These are phyloP conservation scores for Corchorus olitorius DNA, from an alignment of 345 rosid species.

Conservation along the genomic window DNA sequence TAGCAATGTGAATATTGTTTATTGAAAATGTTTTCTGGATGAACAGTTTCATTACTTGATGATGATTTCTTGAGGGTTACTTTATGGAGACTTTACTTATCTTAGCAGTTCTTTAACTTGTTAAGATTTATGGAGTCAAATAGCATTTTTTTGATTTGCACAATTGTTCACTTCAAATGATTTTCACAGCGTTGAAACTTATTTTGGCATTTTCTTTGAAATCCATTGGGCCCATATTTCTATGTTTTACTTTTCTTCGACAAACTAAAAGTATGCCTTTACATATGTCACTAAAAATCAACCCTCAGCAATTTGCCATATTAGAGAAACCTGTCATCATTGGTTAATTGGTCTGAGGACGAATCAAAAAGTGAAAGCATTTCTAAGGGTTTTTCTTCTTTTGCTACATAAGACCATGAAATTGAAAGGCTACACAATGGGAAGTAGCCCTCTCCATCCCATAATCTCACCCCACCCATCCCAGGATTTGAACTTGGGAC, in stretches of 20 bases:
- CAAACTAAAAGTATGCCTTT: too few species aligned
- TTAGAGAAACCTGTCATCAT: not conserved
- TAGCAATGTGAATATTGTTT: not conserved
- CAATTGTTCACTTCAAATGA: not conserved
- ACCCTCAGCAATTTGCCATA: not conserved
- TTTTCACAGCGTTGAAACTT: not conserved
- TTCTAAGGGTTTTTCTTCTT: too few species aligned
- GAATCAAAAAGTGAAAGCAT: not conserved
- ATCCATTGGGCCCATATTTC: not conserved
- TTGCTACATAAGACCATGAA: too few species aligned
- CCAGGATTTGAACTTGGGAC: too few species aligned
- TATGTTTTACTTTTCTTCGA: not conserved
- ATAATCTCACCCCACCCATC: too few species aligned
- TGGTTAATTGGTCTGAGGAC: conserved; percentile 8
- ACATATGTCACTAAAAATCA: not conserved
- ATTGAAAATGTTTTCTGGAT: not conserved
- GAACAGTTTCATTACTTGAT: not conserved
- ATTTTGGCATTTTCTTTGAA: not conserved
- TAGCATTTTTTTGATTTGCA: not conserved
- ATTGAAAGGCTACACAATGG: too few species aligned
- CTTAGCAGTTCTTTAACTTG: not conserved
- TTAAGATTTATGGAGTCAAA: not conserved
- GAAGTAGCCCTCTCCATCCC: too few species aligned
- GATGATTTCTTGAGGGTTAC: not conserved
- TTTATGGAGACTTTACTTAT: not conserved